Evolutionary conservation across 2,329 filamentous ascomycete genomes (phyloP).

Genomic region (Diplodia mutila): DNA sequence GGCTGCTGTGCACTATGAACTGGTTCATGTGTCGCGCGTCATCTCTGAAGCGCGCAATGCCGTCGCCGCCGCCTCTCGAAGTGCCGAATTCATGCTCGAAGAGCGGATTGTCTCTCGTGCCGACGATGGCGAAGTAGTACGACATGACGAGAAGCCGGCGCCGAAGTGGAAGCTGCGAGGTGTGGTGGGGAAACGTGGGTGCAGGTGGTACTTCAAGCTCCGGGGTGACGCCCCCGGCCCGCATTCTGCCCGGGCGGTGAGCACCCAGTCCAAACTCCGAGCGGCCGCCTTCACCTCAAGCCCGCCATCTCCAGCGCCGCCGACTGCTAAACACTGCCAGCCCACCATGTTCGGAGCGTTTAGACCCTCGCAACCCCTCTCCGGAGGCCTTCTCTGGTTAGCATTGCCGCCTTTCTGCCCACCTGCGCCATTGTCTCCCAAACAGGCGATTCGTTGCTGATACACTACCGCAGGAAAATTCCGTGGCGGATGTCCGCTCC

Average conservation of each 20-base stretch:
- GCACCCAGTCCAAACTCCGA: neutral
- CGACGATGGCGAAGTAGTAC: constrained; percentile 97
- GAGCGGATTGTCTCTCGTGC: constrained; percentile 91
- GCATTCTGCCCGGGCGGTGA: constrained; percentile 25
- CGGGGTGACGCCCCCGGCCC: neutral
- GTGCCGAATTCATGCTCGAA: constrained; percentile 98
- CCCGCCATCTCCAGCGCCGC: neutral
- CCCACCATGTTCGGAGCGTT: constrained; percentile 46
- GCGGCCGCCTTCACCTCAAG: neutral
- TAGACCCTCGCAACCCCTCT: constrained; percentile 44
- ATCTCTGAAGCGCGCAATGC: constrained; percentile 83
- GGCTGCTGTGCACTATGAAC: constrained; percentile 90
- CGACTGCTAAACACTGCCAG: constrained; percentile 18
- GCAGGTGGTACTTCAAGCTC: constrained; percentile 12
- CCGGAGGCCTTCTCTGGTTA: constrained; percentile 45
- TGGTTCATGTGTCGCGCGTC: constrained; percentile 93
- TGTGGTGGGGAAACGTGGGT: neutral
- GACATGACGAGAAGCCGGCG: constrained; percentile 67
- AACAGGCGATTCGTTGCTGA: neutral
- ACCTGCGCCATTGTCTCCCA: neutral
- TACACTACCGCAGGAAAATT: constrained; percentile 70
- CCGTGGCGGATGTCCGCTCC: constrained; percentile 93
- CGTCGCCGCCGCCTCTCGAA: constrained; percentile 93
- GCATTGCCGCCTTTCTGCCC: neutral
- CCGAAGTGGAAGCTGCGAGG: neutral